phyloP scores from a whole-genome alignment of 768 basidiomycete genomes.

The Podaxis carcinomalis region DNA sequence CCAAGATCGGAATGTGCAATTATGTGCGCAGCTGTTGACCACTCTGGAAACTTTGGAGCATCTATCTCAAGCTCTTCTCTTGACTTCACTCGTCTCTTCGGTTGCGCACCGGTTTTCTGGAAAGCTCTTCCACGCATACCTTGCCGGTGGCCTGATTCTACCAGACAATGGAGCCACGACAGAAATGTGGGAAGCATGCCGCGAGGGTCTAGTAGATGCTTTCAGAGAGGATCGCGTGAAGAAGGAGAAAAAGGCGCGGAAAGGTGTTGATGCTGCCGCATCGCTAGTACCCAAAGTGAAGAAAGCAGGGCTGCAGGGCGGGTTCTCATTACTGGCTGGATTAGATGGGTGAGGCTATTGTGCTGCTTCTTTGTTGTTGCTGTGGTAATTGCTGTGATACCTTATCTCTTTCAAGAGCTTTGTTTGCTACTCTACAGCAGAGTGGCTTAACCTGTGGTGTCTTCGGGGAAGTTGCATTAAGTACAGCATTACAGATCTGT shows the following conservation, averaged over 20 bases:
- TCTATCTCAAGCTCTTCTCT: slow-evolving; percentile 57
- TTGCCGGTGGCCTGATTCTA: slow-evolving; percentile 30
- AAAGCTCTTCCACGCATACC: slow-evolving; percentile 46
- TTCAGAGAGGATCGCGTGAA: slow-evolving; percentile 46
- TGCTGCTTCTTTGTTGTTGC: neutral
- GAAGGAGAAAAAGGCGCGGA: slow-evolving; percentile 33
- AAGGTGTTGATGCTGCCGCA: slow-evolving; percentile 12
- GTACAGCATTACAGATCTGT: too few relatives aligned
- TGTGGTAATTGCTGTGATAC: neutral
- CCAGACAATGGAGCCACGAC: slow-evolving; percentile 22
- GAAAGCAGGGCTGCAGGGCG: slow-evolving; percentile 14
- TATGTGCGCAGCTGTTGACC: slow-evolving; percentile 58
- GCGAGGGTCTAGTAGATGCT: slow-evolving; percentile 40
- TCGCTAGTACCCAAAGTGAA: slow-evolving; percentile 5
- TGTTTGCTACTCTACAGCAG: neutral
- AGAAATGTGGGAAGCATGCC: slow-evolving; percentile 43
- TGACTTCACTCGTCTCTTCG: slow-evolving; percentile 43
- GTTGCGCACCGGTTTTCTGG: slow-evolving; percentile 56
- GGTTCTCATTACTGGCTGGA: slow-evolving; percentile 41
- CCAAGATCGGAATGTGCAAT: slow-evolving; percentile 59
- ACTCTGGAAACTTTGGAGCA: slow-evolving; percentile 57
- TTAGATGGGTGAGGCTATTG: slow-evolving; percentile 25
- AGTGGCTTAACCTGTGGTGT: neutral
- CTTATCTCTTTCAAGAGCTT: too few relatives aligned
- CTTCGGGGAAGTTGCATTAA: neutral